Evolutionary conservation across 768 basidiomycete species (phyloP).

Genomic region (Podaxis sp.): DNA sequence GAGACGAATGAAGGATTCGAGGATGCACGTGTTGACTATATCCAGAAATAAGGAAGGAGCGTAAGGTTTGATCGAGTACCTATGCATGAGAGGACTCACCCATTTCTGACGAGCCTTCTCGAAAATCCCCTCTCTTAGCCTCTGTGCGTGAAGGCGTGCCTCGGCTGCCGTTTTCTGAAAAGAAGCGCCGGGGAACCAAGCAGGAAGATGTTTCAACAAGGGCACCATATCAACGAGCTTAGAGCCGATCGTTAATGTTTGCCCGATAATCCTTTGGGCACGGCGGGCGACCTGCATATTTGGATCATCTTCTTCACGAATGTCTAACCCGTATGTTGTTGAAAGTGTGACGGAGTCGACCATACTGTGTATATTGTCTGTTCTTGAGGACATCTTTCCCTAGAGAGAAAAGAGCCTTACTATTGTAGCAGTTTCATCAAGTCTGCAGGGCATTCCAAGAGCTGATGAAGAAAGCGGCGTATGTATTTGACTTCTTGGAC

Average conservation of each 20-base stretch:
- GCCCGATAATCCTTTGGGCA: constrained; percentile 21
- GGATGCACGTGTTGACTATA: background rate
- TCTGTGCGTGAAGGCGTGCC: constrained; percentile 31
- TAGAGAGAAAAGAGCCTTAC: background rate
- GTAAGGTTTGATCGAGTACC: constrained; percentile 18
- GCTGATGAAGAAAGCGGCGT: constrained; percentile 15
- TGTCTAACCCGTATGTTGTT: constrained; percentile 30
- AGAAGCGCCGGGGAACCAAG: constrained; percentile 47
- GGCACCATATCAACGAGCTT: constrained; percentile 34
- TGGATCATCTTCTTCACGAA: constrained; percentile 28
- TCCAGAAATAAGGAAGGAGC: background rate
- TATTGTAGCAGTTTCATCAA: background rate
- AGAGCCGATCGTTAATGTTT: constrained; percentile 25
- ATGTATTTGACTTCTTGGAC: constrained; percentile 17
- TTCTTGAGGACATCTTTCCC: background rate
- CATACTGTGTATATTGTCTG: constrained; percentile 15
- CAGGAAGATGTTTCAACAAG: constrained; percentile 39
- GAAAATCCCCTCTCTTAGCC: constrained; percentile 40
- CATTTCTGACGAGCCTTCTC: constrained; percentile 7
- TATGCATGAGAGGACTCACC: constrained; percentile 15
- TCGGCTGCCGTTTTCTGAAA: constrained; percentile 41
- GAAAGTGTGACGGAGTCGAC: constrained; percentile 27
- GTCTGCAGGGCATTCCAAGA: background rate
- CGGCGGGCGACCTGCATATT: constrained; percentile 25
- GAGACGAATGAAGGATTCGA: constrained; percentile 19